Conservation (phyloP, 2,329 filamentous ascomycete genomes). For the Aspergillus fumigatus region DNA sequence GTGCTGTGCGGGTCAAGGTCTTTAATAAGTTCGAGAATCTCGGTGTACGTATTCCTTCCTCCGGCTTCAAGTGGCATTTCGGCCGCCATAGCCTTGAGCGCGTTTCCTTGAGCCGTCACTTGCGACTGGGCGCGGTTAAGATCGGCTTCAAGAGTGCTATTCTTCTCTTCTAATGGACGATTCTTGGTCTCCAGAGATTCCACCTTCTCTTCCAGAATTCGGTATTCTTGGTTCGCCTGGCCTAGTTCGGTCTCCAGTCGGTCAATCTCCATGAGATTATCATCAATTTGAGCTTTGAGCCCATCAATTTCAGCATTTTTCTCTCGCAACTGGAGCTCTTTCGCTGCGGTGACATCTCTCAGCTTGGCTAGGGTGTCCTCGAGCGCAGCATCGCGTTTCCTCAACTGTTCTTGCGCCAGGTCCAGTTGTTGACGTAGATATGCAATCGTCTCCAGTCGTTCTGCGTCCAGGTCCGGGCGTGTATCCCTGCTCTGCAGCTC, state of each 20-base stretch:
- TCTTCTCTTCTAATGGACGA: constrained; percentile 35
- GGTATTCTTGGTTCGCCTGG: constrained; percentile 28
- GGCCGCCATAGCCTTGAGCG: constrained; percentile 33
- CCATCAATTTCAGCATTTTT: constrained; percentile 35
- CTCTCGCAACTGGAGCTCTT: constrained; percentile 32
- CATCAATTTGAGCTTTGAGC: constrained; percentile 32
- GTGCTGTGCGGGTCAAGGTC: constrained; percentile 24
- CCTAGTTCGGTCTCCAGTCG: constrained; percentile 33
- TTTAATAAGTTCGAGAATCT: constrained; percentile 38
- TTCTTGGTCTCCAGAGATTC: constrained; percentile 31
- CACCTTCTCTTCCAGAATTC: constrained; percentile 31
- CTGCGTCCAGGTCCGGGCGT: constrained; percentile 20
- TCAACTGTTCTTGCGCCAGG: constrained; percentile 30
- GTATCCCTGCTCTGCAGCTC: constrained; percentile 24
- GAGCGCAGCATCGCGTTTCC: constrained; percentile 30
- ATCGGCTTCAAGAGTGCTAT: constrained; percentile 33
- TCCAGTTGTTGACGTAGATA: constrained; percentile 30
- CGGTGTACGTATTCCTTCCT: constrained; percentile 31
- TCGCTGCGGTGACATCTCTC: constrained; percentile 28
- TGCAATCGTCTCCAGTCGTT: constrained; percentile 29
- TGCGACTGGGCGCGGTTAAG: constrained; percentile 32
- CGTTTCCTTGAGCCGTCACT: constrained; percentile 33
- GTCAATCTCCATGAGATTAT: constrained; percentile 32
- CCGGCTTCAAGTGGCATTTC: constrained; percentile 30
- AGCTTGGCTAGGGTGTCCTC: constrained; percentile 31